phyloP scores from a whole-genome alignment of 2,329 filamentous ascomycete species.

The Aspergillus spinulosporus region DNA sequence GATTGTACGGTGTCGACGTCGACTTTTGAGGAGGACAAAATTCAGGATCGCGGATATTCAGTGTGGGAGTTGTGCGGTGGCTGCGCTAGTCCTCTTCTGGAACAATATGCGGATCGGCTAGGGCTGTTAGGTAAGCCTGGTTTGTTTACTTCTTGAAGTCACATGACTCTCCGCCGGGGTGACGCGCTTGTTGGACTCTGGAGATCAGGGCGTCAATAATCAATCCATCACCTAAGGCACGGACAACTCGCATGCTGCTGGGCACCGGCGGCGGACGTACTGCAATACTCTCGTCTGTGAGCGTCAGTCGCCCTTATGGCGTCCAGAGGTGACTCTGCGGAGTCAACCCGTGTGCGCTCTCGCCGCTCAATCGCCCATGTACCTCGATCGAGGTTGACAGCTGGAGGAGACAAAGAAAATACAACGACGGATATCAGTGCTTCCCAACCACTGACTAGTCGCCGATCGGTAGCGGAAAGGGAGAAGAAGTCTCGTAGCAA shows the following conservation, averaged over 20 bases:
- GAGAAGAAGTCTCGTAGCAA: conserved; percentile 81
- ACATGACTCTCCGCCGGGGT: conserved; percentile 30
- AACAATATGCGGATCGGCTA: conserved; percentile 38
- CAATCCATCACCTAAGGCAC: background rate
- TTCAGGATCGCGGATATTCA: conserved; percentile 37
- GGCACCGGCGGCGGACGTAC: background rate
- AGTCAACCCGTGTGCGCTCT: conserved; percentile 42
- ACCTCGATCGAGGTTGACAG: conserved; percentile 50
- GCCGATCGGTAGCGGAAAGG: conserved; percentile 40
- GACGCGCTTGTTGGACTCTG: conserved; percentile 29
- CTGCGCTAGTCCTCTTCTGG: conserved; percentile 33
- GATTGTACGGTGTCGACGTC: conserved; percentile 39
- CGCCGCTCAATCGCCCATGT: conserved; percentile 72
- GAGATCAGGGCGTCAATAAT: conserved; percentile 8
- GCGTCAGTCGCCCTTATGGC: conserved; percentile 29
- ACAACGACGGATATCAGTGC: conserved; percentile 65
- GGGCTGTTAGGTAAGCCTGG: conserved; percentile 36
- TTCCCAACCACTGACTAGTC: conserved; percentile 29
- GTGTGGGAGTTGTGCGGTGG: conserved; percentile 38
- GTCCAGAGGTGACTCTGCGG: conserved; percentile 37
- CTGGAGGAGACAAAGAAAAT: conserved; percentile 72
- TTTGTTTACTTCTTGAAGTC: conserved; percentile 45
- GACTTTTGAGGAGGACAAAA: conserved; percentile 43
- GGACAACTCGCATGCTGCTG: background rate
- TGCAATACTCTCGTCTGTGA: conserved; percentile 17